Evolutionary conservation across 805 yeast species (phyloP).

Genomic region (Blastobotrys chiropterorum): DNA sequence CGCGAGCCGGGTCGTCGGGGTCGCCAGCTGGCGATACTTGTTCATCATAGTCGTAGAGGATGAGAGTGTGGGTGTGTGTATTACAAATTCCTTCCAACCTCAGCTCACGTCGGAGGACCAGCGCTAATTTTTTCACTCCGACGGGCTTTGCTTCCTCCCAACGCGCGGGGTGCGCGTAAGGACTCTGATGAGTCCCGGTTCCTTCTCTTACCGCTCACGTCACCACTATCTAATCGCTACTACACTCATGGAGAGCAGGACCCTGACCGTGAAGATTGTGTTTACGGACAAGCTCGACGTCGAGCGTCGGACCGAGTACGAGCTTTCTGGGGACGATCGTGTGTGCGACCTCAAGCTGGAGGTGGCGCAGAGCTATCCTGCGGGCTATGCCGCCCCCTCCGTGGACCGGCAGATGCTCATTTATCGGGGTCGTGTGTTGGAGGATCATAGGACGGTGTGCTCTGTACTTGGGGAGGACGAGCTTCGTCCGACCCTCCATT

Average conservation of each 20-base stretch:
- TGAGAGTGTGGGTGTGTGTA: background rate
- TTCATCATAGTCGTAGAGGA: background rate
- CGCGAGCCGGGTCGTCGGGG: background rate
- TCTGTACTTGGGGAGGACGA: background rate
- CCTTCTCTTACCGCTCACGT: too few relatives aligned
- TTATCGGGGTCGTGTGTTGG: conserved; percentile 9
- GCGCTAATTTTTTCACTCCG: too few relatives aligned
- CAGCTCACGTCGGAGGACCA: too few relatives aligned
- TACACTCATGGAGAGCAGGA: background rate
- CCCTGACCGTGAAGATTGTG: background rate
- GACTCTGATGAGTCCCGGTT: background rate
- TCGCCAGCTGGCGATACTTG: background rate
- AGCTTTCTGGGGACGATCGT: background rate
- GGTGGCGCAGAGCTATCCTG: background rate
- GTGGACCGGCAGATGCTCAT: conserved; percentile 9
- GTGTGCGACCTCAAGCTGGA: background rate
- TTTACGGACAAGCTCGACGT: background rate
- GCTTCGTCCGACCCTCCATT: conserved; percentile 9
- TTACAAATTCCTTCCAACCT: background rate
- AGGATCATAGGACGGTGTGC: conserved; percentile 5
- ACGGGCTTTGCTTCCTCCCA: background rate
- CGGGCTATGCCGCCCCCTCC: background rate
- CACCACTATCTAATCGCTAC: too few relatives aligned
- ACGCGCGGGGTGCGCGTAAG: background rate
- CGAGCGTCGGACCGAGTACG: background rate